A percentile compares a stretch with the other conserved stretches of the same genome.
Evolutionary conservation across 2,329 filamentous ascomycete genomes (phyloP).

Genomic region (Ploettnerulaceae sp.): DNA sequence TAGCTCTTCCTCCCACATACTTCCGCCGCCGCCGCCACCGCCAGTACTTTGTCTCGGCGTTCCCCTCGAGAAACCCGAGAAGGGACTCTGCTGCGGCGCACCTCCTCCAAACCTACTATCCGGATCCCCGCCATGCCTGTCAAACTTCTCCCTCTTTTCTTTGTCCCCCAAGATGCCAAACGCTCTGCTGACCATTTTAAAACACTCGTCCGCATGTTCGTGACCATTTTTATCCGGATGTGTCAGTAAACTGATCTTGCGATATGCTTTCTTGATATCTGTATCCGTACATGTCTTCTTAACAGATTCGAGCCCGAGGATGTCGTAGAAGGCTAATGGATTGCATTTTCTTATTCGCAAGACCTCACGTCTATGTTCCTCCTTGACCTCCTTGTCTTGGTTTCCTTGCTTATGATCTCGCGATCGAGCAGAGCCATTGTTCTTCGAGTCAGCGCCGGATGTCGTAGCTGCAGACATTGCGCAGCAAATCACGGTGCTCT

Average conservation of each 20-base stretch:
- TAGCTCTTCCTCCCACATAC: constrained; percentile 83
- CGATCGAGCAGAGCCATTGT: constrained; percentile 34
- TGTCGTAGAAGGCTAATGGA: constrained; percentile 91
- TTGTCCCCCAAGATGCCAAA: constrained; percentile 91
- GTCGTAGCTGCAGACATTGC: constrained; percentile 37
- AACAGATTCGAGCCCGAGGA: constrained; percentile 67
- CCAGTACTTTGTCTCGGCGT: constrained; percentile 28
- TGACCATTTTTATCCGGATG: constrained; percentile 99
- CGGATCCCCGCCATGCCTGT: constrained; percentile 86
- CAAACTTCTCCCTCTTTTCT: constrained; percentile 86
- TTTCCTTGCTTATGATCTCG: constrained; percentile 54
- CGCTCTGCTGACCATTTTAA: constrained; percentile 94
- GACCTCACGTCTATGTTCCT: constrained; percentile 88
- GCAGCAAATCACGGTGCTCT: constrained; percentile 4
- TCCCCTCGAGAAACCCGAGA: constrained; percentile 55
- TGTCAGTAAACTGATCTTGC: constrained; percentile 87
- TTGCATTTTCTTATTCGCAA: constrained; percentile 80
- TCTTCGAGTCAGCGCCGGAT: constrained; percentile 38
- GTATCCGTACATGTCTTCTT: constrained; percentile 64
- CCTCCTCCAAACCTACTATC: constrained; percentile 73
- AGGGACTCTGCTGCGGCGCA: constrained; percentile 57
- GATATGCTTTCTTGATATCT: constrained; percentile 97
- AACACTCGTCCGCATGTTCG: constrained; percentile 91
- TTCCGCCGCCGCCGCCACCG: constrained; percentile 42
- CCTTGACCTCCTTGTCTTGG: constrained; percentile 67